Percentiles rank a stretch among this genome's conserved stretches.
Evolutionary conservation across 345 rosid genomes (phyloP).

Genomic region (Gossypium raimondii): DNA sequence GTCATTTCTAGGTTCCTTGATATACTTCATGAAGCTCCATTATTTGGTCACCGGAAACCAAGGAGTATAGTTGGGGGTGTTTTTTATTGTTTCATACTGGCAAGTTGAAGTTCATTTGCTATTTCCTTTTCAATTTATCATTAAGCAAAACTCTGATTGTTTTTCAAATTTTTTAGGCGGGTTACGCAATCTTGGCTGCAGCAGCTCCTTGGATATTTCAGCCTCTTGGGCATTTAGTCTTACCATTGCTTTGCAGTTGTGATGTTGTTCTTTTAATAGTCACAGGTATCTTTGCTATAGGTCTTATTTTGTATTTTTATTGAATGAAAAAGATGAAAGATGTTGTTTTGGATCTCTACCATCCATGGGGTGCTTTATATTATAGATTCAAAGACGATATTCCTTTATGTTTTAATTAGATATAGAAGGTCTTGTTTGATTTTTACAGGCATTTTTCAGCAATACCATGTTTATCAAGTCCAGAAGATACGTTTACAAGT

Average conservation of each 20-base stretch:
- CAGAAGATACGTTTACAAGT: slow-evolving; percentile 93
- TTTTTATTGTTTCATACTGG: slow-evolving; percentile 62
- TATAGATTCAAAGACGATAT: not conserved
- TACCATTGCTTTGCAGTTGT: slow-evolving; percentile 71
- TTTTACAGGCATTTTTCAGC: slow-evolving; percentile 73
- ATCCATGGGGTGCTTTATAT: not conserved
- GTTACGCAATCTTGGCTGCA: slow-evolving; percentile 69
- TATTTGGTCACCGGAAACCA: slow-evolving; percentile 86
- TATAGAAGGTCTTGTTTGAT: slow-evolving; percentile 7
- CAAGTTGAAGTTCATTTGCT: slow-evolving; percentile 33
- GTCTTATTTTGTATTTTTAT: slow-evolving; percentile 4
- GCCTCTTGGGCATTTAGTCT: slow-evolving; percentile 33
- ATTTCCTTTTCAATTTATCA: not conserved
- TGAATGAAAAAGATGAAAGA: not conserved
- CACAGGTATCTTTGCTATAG: slow-evolving; percentile 42
- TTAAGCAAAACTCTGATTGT: slow-evolving; percentile 7
- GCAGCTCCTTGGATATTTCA: slow-evolving; percentile 67
- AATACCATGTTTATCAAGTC: slow-evolving; percentile 86
- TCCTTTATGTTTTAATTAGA: slow-evolving; percentile 2
- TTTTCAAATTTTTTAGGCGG: slow-evolving; percentile 46
- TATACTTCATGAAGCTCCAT: slow-evolving; percentile 89
- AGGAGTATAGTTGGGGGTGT: slow-evolving; percentile 71
- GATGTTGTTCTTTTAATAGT: slow-evolving; percentile 62
- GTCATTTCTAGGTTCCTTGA: slow-evolving; percentile 64
- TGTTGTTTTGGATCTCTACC: slow-evolving; percentile 1